Evolutionary conservation across 305 asterid species (phyloP), one percentile per base, ranked within the genome.

Genomic region (Fraxinus velutina): DNA sequence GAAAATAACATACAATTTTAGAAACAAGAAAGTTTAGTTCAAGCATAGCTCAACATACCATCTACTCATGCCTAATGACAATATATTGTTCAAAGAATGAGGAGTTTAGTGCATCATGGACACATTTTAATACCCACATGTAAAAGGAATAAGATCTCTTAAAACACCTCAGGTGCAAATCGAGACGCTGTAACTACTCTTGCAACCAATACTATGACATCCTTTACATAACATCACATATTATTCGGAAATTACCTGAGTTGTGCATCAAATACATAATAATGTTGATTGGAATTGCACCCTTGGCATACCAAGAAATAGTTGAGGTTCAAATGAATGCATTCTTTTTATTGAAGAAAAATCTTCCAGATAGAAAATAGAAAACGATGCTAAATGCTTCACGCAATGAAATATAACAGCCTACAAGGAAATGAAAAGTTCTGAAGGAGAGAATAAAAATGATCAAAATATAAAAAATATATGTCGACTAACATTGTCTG

Each of bases 401-500:
- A 62, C 6, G 30, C n/a, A 22, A 22, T 21, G 24, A 62, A 62
- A 62, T 7, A 62, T 8, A 22, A 22, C 32, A 29, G 33, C 33
- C 32, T 22, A 62, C n/a, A 22, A 62, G 15, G 33, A 62, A 22
- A 62, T 21, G 33, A 22, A 62, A 62, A 29, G 32, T 21, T 62
- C 33, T 22, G 32, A 6, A 60, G 71, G 32, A 22, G 32, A 62
- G 33, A 62, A 62, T 62, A 21, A 62, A 22, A 62, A 6, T 62
- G 72, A 62, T 62, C 72, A 62, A 22, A 0, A 21, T 9, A 37
- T 37, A 32, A 82, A 55, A 22, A 77, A 79, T 71, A 6, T 29
- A 12, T n/a, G 39, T 80, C 64, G 60, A 91, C 97, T 88, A 79
- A 95, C 99, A 88, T 87, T 93, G 70, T 94, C 98, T 0, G 93